These are phyloP conservation scores for Hericium rajendrae DNA, from an alignment of 768 basidiomycete species.

Conservation along the genomic window DNA sequence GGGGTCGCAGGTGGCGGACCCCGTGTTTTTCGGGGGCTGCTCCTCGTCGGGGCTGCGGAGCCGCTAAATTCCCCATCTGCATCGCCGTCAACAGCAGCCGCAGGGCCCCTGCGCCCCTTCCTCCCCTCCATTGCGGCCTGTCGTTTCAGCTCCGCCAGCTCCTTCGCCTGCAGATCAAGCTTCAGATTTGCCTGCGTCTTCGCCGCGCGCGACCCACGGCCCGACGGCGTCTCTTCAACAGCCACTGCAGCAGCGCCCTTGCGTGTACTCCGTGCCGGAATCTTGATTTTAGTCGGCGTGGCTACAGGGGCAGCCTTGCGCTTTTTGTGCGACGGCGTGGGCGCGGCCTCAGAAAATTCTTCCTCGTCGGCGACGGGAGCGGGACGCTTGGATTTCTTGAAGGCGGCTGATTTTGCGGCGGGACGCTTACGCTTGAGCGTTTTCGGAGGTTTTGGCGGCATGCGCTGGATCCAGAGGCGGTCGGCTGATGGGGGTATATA, in stretches of 20 bases:
- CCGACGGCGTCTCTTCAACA: slow-evolving; percentile 15
- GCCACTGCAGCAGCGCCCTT: slow-evolving; percentile 1
- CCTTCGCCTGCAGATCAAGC: slow-evolving; percentile 58
- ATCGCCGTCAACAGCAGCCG: neutral
- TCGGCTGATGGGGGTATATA: slow-evolving; percentile 38
- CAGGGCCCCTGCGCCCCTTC: slow-evolving; percentile 1
- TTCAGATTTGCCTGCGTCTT: slow-evolving; percentile 64
- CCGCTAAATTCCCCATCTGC: neutral
- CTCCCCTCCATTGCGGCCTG: slow-evolving; percentile 28
- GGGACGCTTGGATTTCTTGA: slow-evolving; percentile 16
- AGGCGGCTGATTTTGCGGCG: slow-evolving; percentile 22
- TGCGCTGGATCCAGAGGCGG: slow-evolving; percentile 82
- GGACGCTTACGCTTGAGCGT: slow-evolving; percentile 31
- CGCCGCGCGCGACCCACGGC: slow-evolving; percentile 49
- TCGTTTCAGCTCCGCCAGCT: slow-evolving; percentile 52
- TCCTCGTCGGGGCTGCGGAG: slow-evolving; percentile 2
- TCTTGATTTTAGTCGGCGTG: neutral
- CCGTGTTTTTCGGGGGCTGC: slow-evolving; percentile 21
- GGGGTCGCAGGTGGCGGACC: neutral
- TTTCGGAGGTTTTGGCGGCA: slow-evolving; percentile 38
- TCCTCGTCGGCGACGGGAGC: slow-evolving; percentile 4
- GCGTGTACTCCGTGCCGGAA: slow-evolving; percentile 5
- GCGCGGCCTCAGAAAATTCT: slow-evolving; percentile 17
- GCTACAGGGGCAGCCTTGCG: slow-evolving; percentile 8
- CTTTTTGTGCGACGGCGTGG: slow-evolving; percentile 12